Conservation (phyloP, 805 yeast species). For the Monosporozyma aerobia region DNA sequence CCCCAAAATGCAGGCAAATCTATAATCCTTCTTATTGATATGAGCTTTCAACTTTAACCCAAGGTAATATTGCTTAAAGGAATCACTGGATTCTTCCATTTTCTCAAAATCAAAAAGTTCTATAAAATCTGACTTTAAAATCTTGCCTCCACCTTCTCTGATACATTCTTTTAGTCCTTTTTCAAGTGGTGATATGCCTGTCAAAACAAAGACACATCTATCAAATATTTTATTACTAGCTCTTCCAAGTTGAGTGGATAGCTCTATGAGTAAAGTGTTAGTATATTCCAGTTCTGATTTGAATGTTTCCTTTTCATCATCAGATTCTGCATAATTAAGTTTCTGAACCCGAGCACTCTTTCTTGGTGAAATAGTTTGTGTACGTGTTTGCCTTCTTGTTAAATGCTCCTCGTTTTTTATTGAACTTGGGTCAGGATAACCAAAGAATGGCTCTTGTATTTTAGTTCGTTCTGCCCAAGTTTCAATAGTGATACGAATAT, state of each 20-base stretch:
- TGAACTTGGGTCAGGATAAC: conserved; percentile 3
- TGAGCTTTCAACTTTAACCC: conserved; percentile 9
- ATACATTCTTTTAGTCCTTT: conserved; percentile 31
- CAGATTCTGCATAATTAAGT: not conserved
- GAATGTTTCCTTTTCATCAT: not conserved
- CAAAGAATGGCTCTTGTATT: conserved; percentile 13
- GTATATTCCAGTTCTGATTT: not conserved
- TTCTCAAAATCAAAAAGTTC: conserved; percentile 14
- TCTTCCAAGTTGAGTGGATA: not conserved
- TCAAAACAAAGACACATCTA: conserved; percentile 34
- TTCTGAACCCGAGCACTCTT: not conserved
- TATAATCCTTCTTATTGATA: conserved; percentile 15
- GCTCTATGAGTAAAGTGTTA: not conserved
- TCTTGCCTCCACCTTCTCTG: conserved; percentile 35
- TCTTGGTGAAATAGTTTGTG: conserved; percentile 7
- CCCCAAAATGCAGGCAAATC: conserved; percentile 61
- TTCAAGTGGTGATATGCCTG: conserved; percentile 28
- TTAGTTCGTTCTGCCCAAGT: conserved; percentile 32
- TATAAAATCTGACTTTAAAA: conserved; percentile 31
- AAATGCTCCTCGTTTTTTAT: conserved; percentile 8
- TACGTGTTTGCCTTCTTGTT: conserved; percentile 16
- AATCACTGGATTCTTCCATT: conserved; percentile 1
- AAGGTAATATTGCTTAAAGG: conserved; percentile 1
- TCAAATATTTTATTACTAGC: conserved; percentile 17
- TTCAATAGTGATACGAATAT: conserved; percentile 26